Evolutionary conservation across 1,284 basidiomycete species (phyloP).

Genomic region (Naganishia sp.): DNA sequence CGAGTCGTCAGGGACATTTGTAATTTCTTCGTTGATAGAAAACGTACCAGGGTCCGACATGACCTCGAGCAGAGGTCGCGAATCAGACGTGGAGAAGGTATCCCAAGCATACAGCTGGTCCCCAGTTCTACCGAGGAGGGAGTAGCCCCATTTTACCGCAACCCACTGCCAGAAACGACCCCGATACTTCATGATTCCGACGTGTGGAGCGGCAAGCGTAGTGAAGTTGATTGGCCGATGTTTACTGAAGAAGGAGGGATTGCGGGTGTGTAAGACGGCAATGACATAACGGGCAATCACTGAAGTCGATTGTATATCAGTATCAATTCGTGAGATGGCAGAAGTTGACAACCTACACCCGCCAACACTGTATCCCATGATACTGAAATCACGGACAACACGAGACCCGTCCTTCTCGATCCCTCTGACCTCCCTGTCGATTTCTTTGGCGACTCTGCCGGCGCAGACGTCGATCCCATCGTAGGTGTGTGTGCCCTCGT

Average conservation of each 20-base stretch:
- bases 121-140: constrained; percentile 77
- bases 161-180: constrained; percentile 31
- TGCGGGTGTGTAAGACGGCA: constrained; percentile 46
- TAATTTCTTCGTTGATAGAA: too few relatives aligned
- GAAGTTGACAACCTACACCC: constrained; percentile 43
- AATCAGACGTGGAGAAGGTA: constrained; percentile 65
- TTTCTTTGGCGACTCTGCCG: constrained; percentile 47
- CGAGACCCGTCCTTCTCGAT: constrained; percentile 41
- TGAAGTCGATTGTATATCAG: constrained; percentile 28
- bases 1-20: too few relatives aligned
- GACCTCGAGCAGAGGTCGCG: constrained; percentile 72
- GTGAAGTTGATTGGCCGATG: constrained; percentile 46
- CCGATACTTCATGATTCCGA: constrained; percentile 32
- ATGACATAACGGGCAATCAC: constrained; percentile 52
- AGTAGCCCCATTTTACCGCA: constrained; percentile 26
- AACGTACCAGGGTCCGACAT: constrained; percentile 78
- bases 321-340: background rate
- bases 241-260: constrained; percentile 47
- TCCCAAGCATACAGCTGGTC: constrained; percentile 76
- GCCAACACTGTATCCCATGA: constrained; percentile 52
- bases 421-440: constrained; percentile 44
- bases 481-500: constrained; percentile 48
- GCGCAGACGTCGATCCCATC: constrained; percentile 53
- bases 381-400: constrained; percentile 43
- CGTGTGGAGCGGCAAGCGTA: constrained; percentile 47